Conservation (phyloP, 352 stramenopile genomes). For the Phytophthora constricta region DNA sequence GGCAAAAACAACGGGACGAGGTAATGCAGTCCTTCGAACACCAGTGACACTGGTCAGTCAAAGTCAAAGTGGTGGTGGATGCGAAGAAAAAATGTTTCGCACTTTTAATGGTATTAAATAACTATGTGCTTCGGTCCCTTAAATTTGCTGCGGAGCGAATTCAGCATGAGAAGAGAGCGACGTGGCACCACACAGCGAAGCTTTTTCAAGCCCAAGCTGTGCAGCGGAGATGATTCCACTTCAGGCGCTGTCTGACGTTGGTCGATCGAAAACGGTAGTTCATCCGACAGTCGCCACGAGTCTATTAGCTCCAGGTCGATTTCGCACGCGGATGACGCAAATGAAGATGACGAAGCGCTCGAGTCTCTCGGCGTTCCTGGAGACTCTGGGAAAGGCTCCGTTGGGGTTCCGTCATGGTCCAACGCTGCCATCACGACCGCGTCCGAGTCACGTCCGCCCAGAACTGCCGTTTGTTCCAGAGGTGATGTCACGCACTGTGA, state of each 20-base stretch:
- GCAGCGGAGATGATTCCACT: background rate
- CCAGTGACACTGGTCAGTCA: too few relatives aligned
- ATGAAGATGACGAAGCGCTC: constrained; percentile 15
- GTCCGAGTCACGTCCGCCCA: constrained; percentile 12
- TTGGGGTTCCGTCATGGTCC: constrained; percentile 42
- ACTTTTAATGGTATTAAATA: constrained; percentile 30
- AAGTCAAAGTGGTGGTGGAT: constrained; percentile 17
- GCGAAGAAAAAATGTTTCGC: background rate
- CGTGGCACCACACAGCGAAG: constrained; percentile 30
- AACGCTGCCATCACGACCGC: constrained; percentile 6
- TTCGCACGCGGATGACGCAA: constrained; percentile 25
- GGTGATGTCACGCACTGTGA: constrained; percentile 34
- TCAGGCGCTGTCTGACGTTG: constrained; percentile 13
- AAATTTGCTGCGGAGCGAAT: constrained; percentile 30
- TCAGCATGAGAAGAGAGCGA: constrained; percentile 26
- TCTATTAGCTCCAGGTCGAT: constrained; percentile 33
- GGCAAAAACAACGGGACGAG: too few relatives aligned
- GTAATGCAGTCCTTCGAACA: too few relatives aligned
- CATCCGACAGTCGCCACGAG: constrained; percentile 22
- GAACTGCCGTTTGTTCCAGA: constrained; percentile 28
- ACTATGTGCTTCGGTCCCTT: constrained; percentile 15
- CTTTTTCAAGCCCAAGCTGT: constrained; percentile 14
- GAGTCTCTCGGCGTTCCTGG: constrained; percentile 25
- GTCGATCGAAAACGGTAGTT: background rate
- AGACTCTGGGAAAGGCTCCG: constrained; percentile 34